phyloP scores from a whole-genome alignment of 805 yeast species.

The Candida morakotiae region DNA sequence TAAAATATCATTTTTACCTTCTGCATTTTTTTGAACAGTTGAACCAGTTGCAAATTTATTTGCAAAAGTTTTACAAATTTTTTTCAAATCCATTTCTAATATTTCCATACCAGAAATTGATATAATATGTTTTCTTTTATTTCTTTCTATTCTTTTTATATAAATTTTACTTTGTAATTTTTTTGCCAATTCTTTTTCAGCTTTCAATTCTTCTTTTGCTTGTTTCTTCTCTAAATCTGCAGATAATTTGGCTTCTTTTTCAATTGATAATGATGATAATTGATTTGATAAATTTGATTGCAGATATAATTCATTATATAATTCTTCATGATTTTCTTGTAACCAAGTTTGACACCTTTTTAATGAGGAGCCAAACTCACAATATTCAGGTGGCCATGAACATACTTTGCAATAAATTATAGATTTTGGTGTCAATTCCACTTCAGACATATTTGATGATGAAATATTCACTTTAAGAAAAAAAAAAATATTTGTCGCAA shows the following conservation, averaged over 20 bases:
- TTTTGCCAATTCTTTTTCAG: conserved; percentile 77
- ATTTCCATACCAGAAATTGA: conserved; percentile 87
- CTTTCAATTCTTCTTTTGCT: conserved; percentile 78
- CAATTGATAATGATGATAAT: conserved; percentile 55
- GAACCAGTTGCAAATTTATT: conserved; percentile 96
- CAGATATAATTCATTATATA: conserved; percentile 58
- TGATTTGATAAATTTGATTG: conserved; percentile 55
- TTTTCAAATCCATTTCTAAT: conserved; percentile 84
- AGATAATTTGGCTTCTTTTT: conserved; percentile 77
- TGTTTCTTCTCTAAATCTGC: conserved; percentile 82
- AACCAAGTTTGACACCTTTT: conserved; percentile 86
- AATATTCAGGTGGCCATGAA: conserved; percentile 82
- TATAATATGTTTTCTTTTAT: conserved; percentile 82
- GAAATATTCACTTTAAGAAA: too few relatives aligned
- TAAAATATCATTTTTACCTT: conserved; percentile 86
- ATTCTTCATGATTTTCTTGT: conserved; percentile 49
- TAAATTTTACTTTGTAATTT: conserved; percentile 75
- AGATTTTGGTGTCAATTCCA: conserved; percentile 19
- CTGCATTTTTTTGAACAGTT: conserved; percentile 82
- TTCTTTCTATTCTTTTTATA: conserved; percentile 84
- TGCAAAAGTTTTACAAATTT: conserved; percentile 86
- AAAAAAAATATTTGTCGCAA: not conserved
- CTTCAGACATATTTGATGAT: conserved; percentile 15
- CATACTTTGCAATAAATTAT: conserved; percentile 76
- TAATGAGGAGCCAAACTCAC: conserved; percentile 84